Conservation (phyloP, 31 red algal species). For the Odonthalia washingtoniensis region DNA sequence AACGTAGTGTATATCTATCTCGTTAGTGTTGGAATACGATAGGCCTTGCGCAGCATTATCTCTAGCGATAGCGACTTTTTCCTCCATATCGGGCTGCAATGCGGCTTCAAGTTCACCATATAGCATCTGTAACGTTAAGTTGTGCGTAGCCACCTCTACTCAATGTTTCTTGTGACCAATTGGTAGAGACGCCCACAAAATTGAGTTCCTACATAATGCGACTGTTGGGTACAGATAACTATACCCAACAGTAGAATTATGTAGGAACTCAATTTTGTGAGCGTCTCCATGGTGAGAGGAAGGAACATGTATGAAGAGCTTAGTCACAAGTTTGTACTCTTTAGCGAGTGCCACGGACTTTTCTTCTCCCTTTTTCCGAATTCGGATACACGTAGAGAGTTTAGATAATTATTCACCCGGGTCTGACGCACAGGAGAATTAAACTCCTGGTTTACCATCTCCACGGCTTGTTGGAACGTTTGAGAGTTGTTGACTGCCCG, state of each 20-base stretch:
- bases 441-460: background rate
- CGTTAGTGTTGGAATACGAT: background rate
- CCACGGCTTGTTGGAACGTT: slow-evolving; percentile 20
- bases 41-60: background rate
- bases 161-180: background rate
- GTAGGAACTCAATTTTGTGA: slow-evolving; percentile 10
- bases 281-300: slow-evolving; percentile 7
- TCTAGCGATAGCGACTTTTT: background rate
- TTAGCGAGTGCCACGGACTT: background rate
- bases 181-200: background rate
- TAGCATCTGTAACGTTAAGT: background rate
- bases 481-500: background rate
- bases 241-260: background rate
- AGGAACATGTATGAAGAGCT: background rate
- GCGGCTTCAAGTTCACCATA: background rate
- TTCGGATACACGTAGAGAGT: background rate
- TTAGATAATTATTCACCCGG: background rate
- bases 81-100: background rate
- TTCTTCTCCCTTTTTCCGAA: background rate
- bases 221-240: too few species aligned
- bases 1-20: background rate
- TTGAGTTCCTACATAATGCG: slow-evolving; percentile 13
- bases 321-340: background rate
- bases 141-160: background rate
- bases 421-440: slow-evolving; percentile 2